phyloP scores from a whole-genome alignment of 2,329 filamentous ascomycete genomes.

The Diaporthe humulicola region DNA sequence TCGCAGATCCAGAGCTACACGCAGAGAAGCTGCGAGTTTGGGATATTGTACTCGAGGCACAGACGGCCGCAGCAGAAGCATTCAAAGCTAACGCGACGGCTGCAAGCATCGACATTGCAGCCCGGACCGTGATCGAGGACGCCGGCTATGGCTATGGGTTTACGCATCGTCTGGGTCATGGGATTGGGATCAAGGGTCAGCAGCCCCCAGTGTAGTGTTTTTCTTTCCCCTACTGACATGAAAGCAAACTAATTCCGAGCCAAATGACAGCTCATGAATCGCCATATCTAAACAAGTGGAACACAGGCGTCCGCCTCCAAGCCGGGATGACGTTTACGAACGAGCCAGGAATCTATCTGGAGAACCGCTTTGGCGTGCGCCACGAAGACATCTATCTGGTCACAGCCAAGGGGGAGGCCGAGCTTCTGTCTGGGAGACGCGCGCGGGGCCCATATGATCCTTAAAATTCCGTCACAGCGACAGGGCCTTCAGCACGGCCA shows the following conservation, averaged over 20 bases:
- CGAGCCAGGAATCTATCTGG: slow-evolving; percentile 74
- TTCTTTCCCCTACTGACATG: background rate
- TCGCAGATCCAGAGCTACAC: slow-evolving; percentile 43
- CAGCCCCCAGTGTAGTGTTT: background rate
- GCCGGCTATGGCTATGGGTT: slow-evolving; percentile 72
- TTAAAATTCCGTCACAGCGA: slow-evolving; percentile 41
- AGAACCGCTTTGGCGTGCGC: slow-evolving; percentile 70
- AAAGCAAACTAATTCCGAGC: slow-evolving; percentile 13
- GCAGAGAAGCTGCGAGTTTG: slow-evolving; percentile 69
- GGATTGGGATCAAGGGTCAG: slow-evolving; percentile 72
- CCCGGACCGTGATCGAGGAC: slow-evolving; percentile 66
- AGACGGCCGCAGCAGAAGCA: slow-evolving; percentile 65
- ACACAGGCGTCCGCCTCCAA: slow-evolving; percentile 59
- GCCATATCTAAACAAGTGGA: slow-evolving; percentile 75
- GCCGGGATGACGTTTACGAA: slow-evolving; percentile 74
- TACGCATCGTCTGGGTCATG: slow-evolving; percentile 73
- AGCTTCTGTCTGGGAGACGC: slow-evolving; percentile 66
- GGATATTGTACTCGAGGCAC: slow-evolving; percentile 73
- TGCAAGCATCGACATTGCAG: slow-evolving; percentile 72
- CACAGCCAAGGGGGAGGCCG: slow-evolving; percentile 63
- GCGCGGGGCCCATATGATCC: slow-evolving; percentile 68
- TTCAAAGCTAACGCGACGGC: slow-evolving; percentile 66
- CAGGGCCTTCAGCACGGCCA: slow-evolving; percentile 43
- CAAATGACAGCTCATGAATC: slow-evolving; percentile 66
- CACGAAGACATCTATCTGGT: slow-evolving; percentile 75